phyloP scores from a whole-genome alignment of 2,329 filamentous ascomycete genomes.

The Zymoseptoria crescenta region DNA sequence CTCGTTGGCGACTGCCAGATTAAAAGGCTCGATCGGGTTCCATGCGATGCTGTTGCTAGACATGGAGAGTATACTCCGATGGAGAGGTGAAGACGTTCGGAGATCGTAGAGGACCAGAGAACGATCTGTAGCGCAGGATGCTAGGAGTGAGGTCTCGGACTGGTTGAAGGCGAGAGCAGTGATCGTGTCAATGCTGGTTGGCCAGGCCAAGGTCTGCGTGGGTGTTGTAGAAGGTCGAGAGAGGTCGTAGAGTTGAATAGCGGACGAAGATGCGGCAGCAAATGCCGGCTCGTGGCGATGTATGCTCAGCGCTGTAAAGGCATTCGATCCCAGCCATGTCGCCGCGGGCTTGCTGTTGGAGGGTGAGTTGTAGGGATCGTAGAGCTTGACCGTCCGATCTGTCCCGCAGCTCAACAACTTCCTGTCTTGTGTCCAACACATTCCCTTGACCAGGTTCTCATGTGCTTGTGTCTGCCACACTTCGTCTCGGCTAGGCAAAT shows the following conservation, averaged over 20 bases:
- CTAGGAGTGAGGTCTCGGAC: constrained; percentile 84
- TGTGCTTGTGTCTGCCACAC: constrained; percentile 75
- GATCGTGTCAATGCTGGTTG: constrained; percentile 83
- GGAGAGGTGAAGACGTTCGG: constrained; percentile 72
- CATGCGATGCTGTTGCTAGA: constrained; percentile 77
- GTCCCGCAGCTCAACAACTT: constrained; percentile 80
- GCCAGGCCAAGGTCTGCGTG: constrained; percentile 78
- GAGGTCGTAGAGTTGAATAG: constrained; percentile 83
- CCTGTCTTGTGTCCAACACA: constrained; percentile 80
- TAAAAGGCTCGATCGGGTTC: constrained; percentile 97
- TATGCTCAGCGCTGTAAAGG: constrained; percentile 77
- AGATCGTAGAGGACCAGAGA: constrained; percentile 88
- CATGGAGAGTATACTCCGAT: constrained; percentile 73
- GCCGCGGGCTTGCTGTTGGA: constrained; percentile 63
- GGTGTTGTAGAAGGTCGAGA: constrained; percentile 68
- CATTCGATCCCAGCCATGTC: constrained; percentile 74
- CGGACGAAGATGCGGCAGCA: constrained; percentile 63
- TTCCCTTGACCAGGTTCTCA: constrained; percentile 85
- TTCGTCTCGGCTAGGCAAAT: constrained; percentile 64
- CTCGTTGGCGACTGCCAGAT: constrained; percentile 87
- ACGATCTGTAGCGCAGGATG: constrained; percentile 75
- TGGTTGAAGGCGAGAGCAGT: constrained; percentile 85
- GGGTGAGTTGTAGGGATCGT: constrained; percentile 73
- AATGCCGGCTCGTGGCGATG: constrained; percentile 74
- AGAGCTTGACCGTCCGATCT: constrained; percentile 82